A percentile compares a stretch with the other conserved stretches of the same genome.
Evolutionary conservation across 2,329 filamentous ascomycete species (phyloP).

Genomic region (Trichoderma sp.): DNA sequence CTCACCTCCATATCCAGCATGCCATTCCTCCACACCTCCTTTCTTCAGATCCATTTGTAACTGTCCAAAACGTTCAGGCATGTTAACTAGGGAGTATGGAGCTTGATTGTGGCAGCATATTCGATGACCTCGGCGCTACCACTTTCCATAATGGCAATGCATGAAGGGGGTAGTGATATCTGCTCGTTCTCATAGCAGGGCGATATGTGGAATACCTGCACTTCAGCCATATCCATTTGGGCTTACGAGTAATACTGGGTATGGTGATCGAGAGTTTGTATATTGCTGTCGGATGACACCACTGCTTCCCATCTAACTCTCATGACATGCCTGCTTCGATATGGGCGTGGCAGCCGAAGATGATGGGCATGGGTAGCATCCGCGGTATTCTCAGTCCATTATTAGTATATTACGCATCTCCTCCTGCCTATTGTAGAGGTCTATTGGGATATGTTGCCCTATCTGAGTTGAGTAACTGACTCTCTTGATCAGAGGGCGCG

Average conservation of each 20-base stretch:
- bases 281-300: slow-evolving; percentile 18
- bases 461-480: neutral
- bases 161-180: neutral
- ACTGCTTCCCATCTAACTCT: neutral
- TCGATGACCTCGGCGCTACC: neutral
- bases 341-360: neutral
- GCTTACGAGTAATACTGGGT: neutral
- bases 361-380: neutral
- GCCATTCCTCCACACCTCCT: neutral
- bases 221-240: neutral
- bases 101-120: neutral
- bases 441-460: neutral
- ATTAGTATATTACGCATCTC: neutral
- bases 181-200: neutral
- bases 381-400: neutral
- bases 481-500: neutral
- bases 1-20: neutral
- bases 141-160: neutral
- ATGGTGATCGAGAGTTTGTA: slow-evolving; percentile 2
- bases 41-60: neutral
- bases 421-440: neutral
- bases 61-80: neutral
- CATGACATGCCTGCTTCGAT: neutral
- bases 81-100: neutral
- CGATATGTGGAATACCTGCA: neutral